Conservation (phyloP, 805 yeast species). For the Teunomyces stri region DNA sequence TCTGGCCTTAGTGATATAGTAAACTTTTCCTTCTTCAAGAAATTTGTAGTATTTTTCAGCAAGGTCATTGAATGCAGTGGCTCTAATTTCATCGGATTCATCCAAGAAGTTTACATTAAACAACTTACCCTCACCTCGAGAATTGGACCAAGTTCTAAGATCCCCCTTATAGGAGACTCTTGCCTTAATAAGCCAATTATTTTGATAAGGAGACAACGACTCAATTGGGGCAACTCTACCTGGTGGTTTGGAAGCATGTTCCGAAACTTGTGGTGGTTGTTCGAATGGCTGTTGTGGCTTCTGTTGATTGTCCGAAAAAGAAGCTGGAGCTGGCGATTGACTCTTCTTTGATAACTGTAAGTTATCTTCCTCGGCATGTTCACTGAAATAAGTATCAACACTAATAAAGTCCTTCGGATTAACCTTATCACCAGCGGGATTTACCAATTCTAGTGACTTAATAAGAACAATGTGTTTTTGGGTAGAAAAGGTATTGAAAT, state of each 20-base stretch:
- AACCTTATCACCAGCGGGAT: slow-evolving; percentile 36
- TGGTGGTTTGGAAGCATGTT: slow-evolving; percentile 8
- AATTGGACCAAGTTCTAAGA: slow-evolving; percentile 82
- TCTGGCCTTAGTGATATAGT: slow-evolving; percentile 77
- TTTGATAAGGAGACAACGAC: slow-evolving; percentile 86
- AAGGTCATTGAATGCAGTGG: slow-evolving; percentile 87
- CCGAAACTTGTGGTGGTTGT: slow-evolving; percentile 8
- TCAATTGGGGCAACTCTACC: slow-evolving; percentile 69
- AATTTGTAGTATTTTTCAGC: slow-evolving; percentile 76
- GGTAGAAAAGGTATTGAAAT: slow-evolving; percentile 45
- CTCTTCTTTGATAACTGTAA: slow-evolving; percentile 13
- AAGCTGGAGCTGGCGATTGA: slow-evolving; percentile 8
- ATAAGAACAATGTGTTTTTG: slow-evolving; percentile 49
- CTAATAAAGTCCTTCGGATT: slow-evolving; percentile 34
- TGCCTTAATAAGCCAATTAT: slow-evolving; percentile 89
- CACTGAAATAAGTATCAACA: slow-evolving; percentile 56
- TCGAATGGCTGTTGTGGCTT: slow-evolving; percentile 7
- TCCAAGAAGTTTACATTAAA: slow-evolving; percentile 87
- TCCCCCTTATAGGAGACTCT: slow-evolving; percentile 88
- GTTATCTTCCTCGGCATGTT: slow-evolving; percentile 55
- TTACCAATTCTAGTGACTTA: slow-evolving; percentile 44
- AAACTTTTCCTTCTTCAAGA: slow-evolving; percentile 86
- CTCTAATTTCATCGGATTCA: slow-evolving; percentile 94
- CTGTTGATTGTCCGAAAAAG: slow-evolving; percentile 8
- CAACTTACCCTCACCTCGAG: slow-evolving; percentile 84